Percentiles rank a stretch among this genome's conserved stretches.
Conservation (phyloP, 805 yeast species). For the Metschnikowia orientalis region DNA sequence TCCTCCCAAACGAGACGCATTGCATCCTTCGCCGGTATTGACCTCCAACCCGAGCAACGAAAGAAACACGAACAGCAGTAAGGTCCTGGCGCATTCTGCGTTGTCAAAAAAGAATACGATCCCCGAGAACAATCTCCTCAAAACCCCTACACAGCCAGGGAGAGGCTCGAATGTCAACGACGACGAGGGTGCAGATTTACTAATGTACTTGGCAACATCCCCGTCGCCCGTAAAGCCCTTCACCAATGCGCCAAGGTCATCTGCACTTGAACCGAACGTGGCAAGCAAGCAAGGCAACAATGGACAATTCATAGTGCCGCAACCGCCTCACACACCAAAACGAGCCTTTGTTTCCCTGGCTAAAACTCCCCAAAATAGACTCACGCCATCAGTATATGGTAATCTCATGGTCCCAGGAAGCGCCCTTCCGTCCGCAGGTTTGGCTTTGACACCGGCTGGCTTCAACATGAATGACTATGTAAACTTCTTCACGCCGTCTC, state of each 20-base stretch:
- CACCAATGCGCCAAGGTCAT: conserved; percentile 28
- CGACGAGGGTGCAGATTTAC: conserved; percentile 74
- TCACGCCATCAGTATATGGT: conserved; percentile 38
- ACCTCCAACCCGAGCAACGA: conserved; percentile 7
- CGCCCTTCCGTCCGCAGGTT: conserved; percentile 37
- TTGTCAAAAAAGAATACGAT: conserved; percentile 23
- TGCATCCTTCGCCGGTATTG: conserved; percentile 31
- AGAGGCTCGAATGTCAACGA: conserved; percentile 28
- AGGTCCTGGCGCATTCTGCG: conserved; percentile 28
- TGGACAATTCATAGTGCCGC: conserved; percentile 33
- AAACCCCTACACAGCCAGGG: conserved; percentile 37
- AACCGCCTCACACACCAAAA: conserved; percentile 43
- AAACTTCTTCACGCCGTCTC: conserved; percentile 72
- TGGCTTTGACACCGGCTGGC: conserved; percentile 54
- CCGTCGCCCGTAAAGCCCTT: conserved; percentile 60
- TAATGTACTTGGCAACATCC: conserved; percentile 78
- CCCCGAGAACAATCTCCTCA: conserved; percentile 15
- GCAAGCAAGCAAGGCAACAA: conserved; percentile 1
- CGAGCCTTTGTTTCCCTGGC: conserved; percentile 23
- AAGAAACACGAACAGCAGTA: conserved; percentile 7
- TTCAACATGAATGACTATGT: conserved; percentile 83
- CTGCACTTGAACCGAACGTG: background rate
- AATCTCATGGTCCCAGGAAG: conserved; percentile 23
- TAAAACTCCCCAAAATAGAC: conserved; percentile 39
- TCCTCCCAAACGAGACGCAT: conserved; percentile 19